phyloP scores from a whole-genome alignment of 805 yeast genomes.

The Kuraishia cidri region DNA sequence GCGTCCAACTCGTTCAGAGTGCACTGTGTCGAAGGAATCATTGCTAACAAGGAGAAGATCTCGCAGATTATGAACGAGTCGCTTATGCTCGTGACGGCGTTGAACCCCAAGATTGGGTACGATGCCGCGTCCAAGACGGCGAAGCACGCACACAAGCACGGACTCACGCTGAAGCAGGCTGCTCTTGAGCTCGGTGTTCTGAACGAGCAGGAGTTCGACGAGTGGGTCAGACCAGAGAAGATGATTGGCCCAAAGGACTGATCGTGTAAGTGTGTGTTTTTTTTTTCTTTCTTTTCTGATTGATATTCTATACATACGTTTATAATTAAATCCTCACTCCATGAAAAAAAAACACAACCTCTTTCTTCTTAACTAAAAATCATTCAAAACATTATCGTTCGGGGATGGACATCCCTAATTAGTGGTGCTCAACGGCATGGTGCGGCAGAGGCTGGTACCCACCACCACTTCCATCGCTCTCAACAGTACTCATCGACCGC shows the following conservation, averaged over 20 bases:
- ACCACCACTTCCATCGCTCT: no score
- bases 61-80: constrained; percentile 86
- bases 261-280: not conserved
- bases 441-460: no score
- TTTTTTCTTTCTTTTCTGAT: not conserved
- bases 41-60: constrained; percentile 83
- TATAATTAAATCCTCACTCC: not conserved
- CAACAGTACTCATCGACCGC: no score
- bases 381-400: no score
- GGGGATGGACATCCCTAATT: no score
- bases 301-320: not conserved
- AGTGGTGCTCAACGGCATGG: no score
- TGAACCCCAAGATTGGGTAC: constrained; percentile 98
- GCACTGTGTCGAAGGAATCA: constrained; percentile 92
- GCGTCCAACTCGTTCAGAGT: constrained; percentile 84
- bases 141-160: constrained; percentile 97
- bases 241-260: constrained; percentile 84
- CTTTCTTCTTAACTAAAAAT: no score
- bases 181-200: constrained; percentile 88
- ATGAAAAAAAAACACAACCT: not conserved
- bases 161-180: constrained; percentile 88
- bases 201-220: constrained; percentile 79
- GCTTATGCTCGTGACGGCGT: constrained; percentile 95
- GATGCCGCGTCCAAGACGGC: constrained; percentile 97
- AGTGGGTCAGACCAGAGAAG: constrained; percentile 96